Conservation (phyloP, 768 basidiomycete species). For the Serendipita vermifera region DNA sequence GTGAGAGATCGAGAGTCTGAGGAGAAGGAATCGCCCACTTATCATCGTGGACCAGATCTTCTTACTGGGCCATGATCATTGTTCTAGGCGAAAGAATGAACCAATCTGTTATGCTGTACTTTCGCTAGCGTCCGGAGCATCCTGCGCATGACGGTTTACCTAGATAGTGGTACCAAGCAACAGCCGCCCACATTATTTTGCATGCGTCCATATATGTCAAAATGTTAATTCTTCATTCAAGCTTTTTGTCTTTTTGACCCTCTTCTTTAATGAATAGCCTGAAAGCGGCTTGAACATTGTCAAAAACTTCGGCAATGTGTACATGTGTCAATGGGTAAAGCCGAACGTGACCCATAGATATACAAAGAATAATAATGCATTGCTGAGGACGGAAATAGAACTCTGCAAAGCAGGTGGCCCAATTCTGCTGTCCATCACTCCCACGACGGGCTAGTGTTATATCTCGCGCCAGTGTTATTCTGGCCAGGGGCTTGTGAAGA, state of each 20-base stretch:
- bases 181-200: background rate
- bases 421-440: too few relatives aligned
- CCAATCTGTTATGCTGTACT: constrained; percentile 3
- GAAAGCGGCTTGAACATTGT: background rate
- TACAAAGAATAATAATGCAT: constrained; percentile 3
- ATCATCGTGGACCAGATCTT: constrained; percentile 3
- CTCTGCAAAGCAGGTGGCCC: background rate
- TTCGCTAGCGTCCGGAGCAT: constrained; percentile 7
- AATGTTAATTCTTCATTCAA: too few relatives aligned
- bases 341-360: background rate
- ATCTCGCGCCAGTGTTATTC: constrained; percentile 8
- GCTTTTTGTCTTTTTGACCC: constrained; percentile 8
- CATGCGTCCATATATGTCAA: too few relatives aligned
- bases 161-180: constrained; percentile 9
- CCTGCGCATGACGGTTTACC: background rate
- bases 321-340: background rate
- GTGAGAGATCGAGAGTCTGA: too few relatives aligned
- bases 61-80: background rate
- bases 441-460: constrained; percentile 11
- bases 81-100: background rate
- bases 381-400: background rate
- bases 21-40: too few relatives aligned
- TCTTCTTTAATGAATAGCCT: background rate
- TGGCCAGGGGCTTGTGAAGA: background rate
- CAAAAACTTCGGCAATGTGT: too few relatives aligned